Evolutionary conservation across 1,284 basidiomycete genomes (phyloP).

Genomic region (Flammula alnicola): DNA sequence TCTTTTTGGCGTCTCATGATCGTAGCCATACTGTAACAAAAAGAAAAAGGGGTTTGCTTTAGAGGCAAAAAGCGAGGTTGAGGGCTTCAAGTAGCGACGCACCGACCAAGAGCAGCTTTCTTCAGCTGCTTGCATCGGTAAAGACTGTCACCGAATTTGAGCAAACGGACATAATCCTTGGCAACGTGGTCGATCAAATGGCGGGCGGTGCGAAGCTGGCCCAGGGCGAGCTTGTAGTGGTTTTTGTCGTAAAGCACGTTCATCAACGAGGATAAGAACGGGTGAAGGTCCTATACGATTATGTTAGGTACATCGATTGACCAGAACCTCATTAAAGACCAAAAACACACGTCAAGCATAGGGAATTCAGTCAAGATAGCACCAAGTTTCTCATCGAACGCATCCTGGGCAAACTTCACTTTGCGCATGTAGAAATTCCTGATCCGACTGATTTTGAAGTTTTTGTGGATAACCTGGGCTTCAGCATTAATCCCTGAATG

Average conservation of each 20-base stretch:
- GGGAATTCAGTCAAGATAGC: constrained; percentile 96
- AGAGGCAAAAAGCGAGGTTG: too few relatives aligned
- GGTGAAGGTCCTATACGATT: constrained; percentile 85
- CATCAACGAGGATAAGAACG: constrained; percentile 91
- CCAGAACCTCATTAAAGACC: too few relatives aligned
- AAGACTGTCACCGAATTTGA: constrained; percentile 95
- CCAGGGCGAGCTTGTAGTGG: constrained; percentile 96
- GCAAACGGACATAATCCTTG: constrained; percentile 92
- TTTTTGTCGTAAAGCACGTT: constrained; percentile 99
- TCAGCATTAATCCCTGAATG: constrained; percentile 1
- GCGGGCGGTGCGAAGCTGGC: constrained; percentile 90
- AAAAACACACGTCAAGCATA: constrained; percentile 84
- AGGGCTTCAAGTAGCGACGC: too few relatives aligned
- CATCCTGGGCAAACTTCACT: constrained; percentile 98
- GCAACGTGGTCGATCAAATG: constrained; percentile 96
- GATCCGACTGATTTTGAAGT: constrained; percentile 98
- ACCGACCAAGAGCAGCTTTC: constrained; percentile 92
- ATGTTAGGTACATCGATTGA: too few relatives aligned
- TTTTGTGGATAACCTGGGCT: constrained; percentile 89
- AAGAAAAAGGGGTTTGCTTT: too few relatives aligned
- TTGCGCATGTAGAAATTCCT: constrained; percentile 98
- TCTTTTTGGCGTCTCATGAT: constrained; percentile 98
- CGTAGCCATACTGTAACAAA: constrained; percentile 89
- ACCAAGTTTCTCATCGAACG: constrained; percentile 96
- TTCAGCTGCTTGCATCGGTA: constrained; percentile 98